Percentiles rank a stretch among this genome's conserved stretches.
Conservation (phyloP, 2,329 filamentous ascomycete species). For the Verticillium longisporum region DNA sequence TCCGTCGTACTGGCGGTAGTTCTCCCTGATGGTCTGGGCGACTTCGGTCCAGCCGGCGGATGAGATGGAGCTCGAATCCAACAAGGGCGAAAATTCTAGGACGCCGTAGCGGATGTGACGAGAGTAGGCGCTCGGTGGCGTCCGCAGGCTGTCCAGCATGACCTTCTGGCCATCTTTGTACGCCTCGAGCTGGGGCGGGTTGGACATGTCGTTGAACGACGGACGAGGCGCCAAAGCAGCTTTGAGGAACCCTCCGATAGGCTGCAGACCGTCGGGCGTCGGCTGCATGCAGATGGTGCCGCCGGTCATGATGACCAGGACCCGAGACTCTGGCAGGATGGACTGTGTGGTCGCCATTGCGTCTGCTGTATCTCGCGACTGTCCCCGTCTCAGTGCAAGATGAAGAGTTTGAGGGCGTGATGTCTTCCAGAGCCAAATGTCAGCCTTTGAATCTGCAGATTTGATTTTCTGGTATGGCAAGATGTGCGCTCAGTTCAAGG, state of each 20-base stretch:
- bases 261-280: conserved; percentile 72
- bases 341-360: conserved; percentile 4
- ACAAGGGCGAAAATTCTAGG: conserved; percentile 74
- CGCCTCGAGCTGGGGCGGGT: conserved; percentile 47
- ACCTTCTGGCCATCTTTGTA: conserved; percentile 41
- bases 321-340: conserved; percentile 62
- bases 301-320: conserved; percentile 86
- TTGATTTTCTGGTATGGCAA: no score
- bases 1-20: conserved; percentile 83
- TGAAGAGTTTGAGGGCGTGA: not conserved
- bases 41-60: conserved; percentile 82
- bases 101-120: conserved; percentile 78
- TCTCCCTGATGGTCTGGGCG: conserved; percentile 69
- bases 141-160: conserved; percentile 63
- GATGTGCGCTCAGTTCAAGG: no score
- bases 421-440: not conserved
- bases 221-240: conserved; percentile 75
- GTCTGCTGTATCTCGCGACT: not conserved
- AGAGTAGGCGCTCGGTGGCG: conserved; percentile 72
- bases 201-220: conserved; percentile 75
- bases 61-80: conserved; percentile 88
- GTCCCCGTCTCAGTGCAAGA: not conserved
- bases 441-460: not conserved
- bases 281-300: conserved; percentile 89
- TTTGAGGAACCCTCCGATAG: conserved; percentile 73